Base-by-base conservation (phyloP, 768 basidiomycete genomes). In the Rhizopogon roseolus region DNA sequence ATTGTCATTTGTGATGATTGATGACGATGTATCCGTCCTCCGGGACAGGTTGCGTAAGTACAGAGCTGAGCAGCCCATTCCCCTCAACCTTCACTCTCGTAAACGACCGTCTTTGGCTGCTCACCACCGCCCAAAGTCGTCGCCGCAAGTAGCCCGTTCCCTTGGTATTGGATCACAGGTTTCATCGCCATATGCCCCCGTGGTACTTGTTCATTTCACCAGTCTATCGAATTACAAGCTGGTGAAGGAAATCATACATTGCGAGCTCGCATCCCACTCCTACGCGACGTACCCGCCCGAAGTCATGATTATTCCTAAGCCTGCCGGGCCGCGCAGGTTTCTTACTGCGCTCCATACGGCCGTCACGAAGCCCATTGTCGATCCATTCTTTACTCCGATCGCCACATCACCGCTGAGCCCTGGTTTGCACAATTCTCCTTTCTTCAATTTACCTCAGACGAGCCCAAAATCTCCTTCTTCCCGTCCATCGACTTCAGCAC, bases 281-380 rank as follows among this genome's bases (percentile, higher is more conserved):
- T 80, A 79, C 50, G 61, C 71, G 19, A 68, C 73, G 36, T 71
- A 79, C 10, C 67, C 88, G 10, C 87, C 97, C 1, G 97, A 99
- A 61, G 83, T 99, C 28, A 90, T 98, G 80, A 92, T 99, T 60
- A 87, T 98, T 38, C 96, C 95, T 19, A 99, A 98, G 71, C 96
- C 96, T 9, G 95, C 90, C 16, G 96, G 97, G 5, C 97, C 97
- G 6, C 84, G 96, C 38, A 84, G 96, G 8, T 86, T 98, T 61
- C 74, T 99, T 60, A 95, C 94, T 19, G 89, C 94, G 25, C 75
- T 99, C 16, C 89, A 96, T 66, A 98, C 92, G 4, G 94, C 94
- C 1, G 79, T 91, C 46, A 88, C 82, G 8, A 90, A 86, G 59
- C 95, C 97, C 0, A 65, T 82, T 10, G 83, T 99, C 29, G 96